Conservation (phyloP, 1,284 basidiomycete genomes). For the Pisolithus thermaeus region DNA sequence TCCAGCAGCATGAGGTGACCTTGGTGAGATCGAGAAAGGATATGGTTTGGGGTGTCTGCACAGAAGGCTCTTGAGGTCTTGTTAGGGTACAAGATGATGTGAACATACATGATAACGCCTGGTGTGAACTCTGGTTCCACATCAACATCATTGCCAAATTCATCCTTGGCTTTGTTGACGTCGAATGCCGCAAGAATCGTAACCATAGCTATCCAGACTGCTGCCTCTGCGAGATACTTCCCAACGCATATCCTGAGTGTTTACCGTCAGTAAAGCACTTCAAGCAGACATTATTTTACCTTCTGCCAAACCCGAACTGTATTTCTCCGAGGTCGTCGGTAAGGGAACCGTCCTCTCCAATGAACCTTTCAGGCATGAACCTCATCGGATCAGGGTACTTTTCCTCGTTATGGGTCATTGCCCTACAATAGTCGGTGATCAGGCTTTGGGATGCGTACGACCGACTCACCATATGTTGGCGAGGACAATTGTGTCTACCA, state of each 20-base stretch:
- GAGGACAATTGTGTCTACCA: conserved; percentile 19
- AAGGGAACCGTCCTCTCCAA: conserved; percentile 16
- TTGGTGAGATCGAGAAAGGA: conserved; percentile 25
- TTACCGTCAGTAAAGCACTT: neutral
- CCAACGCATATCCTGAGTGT: conserved; percentile 39
- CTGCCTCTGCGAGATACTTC: conserved; percentile 35
- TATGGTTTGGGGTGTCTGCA: conserved; percentile 14
- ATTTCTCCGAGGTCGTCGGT: conserved; percentile 31
- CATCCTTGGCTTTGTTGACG: conserved; percentile 31
- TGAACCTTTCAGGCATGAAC: conserved; percentile 31
- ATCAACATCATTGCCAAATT: conserved; percentile 19
- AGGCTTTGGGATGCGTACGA: neutral
- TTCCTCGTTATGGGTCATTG: conserved; percentile 21
- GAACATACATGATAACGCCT: conserved; percentile 45
- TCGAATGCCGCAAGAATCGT: conserved; percentile 36
- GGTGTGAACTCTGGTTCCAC: conserved; percentile 43
- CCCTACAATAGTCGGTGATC: conserved; percentile 14
- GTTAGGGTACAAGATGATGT: neutral
- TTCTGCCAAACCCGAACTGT: conserved; percentile 40
- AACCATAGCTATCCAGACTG: conserved; percentile 41
- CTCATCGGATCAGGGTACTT: conserved; percentile 25
- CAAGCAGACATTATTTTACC: conserved; percentile 11
- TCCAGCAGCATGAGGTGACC: conserved; percentile 14
- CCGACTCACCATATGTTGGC: conserved; percentile 27
- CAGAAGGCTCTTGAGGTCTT: neutral